A percentile compares a stretch with the other conserved stretches of the same genome.
Conservation (phyloP, 1,284 basidiomycete genomes). For the Pulveroboletus sp. region DNA sequence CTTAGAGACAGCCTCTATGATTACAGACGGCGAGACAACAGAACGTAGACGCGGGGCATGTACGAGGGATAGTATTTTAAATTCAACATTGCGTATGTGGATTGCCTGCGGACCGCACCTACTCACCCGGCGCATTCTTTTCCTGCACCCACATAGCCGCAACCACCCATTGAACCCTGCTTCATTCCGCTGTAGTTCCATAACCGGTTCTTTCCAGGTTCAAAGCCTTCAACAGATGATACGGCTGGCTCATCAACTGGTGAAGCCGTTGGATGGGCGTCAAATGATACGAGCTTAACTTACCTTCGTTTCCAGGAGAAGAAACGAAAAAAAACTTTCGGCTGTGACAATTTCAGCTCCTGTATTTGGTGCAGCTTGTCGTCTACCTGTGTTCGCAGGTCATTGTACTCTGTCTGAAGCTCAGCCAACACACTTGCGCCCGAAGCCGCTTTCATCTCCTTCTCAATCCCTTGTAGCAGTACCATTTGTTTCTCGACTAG, state of each 20-base stretch:
- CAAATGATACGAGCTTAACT: background rate
- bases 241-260: background rate
- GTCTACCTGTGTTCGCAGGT: conserved; percentile 8
- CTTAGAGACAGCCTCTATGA: too few species aligned
- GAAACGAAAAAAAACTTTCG: background rate
- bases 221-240: too few species aligned
- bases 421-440: background rate
- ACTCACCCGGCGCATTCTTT: too few species aligned
- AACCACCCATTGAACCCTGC: too few species aligned
- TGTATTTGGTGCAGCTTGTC: conserved; percentile 15
- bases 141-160: too few species aligned
- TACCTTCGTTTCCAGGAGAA: background rate
- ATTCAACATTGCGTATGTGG: too few species aligned
- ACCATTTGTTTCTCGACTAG: background rate
- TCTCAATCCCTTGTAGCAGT: background rate
- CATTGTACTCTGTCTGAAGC: conserved; percentile 14
- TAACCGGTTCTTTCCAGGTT: too few species aligned
- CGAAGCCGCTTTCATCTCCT: conserved; percentile 1
- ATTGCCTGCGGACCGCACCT: too few species aligned
- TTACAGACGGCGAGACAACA: too few species aligned
- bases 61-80: too few species aligned
- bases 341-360: conserved; percentile 8
- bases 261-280: background rate
- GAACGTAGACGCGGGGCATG: too few species aligned
- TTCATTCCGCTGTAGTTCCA: too few species aligned